These are phyloP conservation scores for Plantago coronopus DNA, from an alignment of 305 asterid genomes.

Conservation along the genomic window DNA sequence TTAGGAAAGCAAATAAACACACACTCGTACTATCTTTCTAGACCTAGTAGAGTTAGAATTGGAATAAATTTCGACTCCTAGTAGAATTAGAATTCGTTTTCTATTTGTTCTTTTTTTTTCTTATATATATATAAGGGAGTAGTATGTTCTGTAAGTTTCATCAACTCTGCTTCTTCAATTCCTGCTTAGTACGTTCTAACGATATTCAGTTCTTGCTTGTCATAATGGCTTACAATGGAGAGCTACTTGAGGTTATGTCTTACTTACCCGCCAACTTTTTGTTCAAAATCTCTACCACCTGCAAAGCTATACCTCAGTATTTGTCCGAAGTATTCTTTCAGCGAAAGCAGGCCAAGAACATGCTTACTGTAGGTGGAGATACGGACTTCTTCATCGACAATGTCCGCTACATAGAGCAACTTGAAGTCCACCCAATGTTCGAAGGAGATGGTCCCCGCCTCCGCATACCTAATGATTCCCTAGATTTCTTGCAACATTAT, in stretches of 20 bases:
- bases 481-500: background rate
- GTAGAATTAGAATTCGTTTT: too few relatives aligned
- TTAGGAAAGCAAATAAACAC: too few relatives aligned
- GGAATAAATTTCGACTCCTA: too few relatives aligned
- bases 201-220: too few relatives aligned
- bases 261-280: background rate
- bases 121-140: too few relatives aligned
- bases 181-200: too few relatives aligned
- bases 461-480: background rate
- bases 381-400: background rate
- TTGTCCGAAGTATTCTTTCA: background rate
- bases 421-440: background rate
- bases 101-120: too few relatives aligned
- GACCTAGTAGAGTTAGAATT: too few relatives aligned
- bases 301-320: background rate
- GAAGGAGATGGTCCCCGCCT: background rate
- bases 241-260: slow-evolving; percentile 3
- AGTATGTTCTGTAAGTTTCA: too few relatives aligned
- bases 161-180: too few relatives aligned
- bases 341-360: background rate
- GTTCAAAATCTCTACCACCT: background rate
- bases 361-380: slow-evolving; percentile 9
- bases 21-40: too few relatives aligned
- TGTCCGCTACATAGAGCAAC: too few relatives aligned
- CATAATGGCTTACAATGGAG: slow-evolving; percentile 11